Base-by-base conservation (phyloP, 495 filamentous ascomycete species). In the Lentithecium fluviatile region DNA sequence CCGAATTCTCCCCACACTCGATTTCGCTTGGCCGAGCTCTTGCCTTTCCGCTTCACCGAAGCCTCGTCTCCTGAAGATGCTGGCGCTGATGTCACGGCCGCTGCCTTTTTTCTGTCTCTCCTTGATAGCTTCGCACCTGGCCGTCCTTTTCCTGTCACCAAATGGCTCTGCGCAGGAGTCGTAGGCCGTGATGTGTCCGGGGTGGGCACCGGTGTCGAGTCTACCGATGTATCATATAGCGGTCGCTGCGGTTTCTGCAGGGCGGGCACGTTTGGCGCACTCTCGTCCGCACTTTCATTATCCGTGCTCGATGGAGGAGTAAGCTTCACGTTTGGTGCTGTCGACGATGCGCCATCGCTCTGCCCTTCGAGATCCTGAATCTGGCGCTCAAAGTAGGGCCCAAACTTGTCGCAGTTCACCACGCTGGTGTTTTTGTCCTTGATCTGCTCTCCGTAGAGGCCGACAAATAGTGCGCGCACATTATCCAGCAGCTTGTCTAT, bases 401-500 rank as follows among this genome's bases (percentile, higher is more conserved):
- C 91, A 73, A 97, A 97, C 17, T 79, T 80, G 64, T 87, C 83
- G 70, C 82, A 85, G 64, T 93, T 81, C 51, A 90, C 79, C 29
- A 88, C 78, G 42, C 87, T 89, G 3, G 85, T 87, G 68, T 95
- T 83, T 17, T 87, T 83, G 69, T 86, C 90, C 73, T 83, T 90
- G 47, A 98, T 75, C 67, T 97, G 89, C 45, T 91, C 87, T 45
- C 85, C 88, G 70, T 97, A 97, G 24, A 96, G 78, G 54, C 89
- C 86, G 52, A 89, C 82, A 70, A 97, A 98, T 29, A 98, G 82
- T 6, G 88, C 89, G 63, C 86, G 88, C 52, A 97, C 88, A 63
- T 97, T 96, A 68, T 96, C 92, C 56, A 98, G 79, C 20, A 98
- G 88, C 73, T 92, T 93, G 70, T 97, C 94, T 64, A 97, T 90